Percentiles rank a stretch among this genome's conserved stretches.
Evolutionary conservation across 176 grass and related monocot genomes (phyloP).

Genomic region (Themeda triandra): DNA sequence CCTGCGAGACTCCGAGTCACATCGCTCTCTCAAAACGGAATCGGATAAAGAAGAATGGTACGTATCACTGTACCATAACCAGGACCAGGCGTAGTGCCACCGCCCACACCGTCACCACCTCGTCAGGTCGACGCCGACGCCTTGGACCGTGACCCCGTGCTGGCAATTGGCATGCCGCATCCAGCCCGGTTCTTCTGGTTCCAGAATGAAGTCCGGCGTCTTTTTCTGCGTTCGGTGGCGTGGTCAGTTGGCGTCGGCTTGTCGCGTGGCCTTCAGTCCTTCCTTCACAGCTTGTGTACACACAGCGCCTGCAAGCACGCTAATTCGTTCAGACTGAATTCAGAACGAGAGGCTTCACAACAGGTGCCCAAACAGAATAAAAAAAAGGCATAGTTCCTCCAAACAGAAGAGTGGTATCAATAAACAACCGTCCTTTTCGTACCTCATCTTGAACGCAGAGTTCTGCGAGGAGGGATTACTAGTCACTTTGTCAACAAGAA

Average conservation of each 20-base stretch:
- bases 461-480: not conserved
- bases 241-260: conserved; percentile 8
- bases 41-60: not conserved
- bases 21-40: not conserved
- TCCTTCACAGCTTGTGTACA: not conserved
- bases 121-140: not conserved
- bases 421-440: not conserved
- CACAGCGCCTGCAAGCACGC: not conserved
- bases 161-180: not conserved
- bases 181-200: not conserved
- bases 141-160: not conserved
- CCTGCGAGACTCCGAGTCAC: not conserved
- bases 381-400: not conserved
- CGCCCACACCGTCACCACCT: not conserved
- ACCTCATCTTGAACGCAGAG: conserved; percentile 6
- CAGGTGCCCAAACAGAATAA: not conserved
- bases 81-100: not conserved
- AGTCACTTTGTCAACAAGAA: not conserved
- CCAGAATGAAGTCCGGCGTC: not conserved
- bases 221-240: not conserved
- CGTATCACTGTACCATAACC: not conserved
- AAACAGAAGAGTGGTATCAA: not conserved
- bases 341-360: not conserved
- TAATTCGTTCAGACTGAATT: not conserved
- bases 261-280: not conserved